Base-by-base conservation (phyloP, 2,329 filamentous ascomycete species). In the Beauveria caledonica region DNA sequence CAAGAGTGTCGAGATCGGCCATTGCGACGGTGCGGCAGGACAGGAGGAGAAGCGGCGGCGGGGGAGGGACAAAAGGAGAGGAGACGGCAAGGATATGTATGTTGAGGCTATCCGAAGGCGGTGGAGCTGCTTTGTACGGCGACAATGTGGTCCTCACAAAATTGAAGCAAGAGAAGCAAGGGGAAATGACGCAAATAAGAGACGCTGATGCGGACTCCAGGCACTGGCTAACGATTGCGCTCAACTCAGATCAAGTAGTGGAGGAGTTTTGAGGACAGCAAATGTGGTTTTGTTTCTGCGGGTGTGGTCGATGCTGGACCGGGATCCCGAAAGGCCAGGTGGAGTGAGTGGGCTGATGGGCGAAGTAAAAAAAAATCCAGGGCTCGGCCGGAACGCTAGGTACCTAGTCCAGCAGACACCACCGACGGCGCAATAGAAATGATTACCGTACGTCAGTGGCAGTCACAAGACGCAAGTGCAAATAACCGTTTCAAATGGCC, bases 1-100 rank as follows among this genome's bases (percentile, higher is more conserved):
- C 94, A 78, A 99, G 80, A 27, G 92, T 96, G 74, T 99, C 94
- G 72, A 99, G 86, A 82, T 96, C 89, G 67, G 93, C 91, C 94
- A 99, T 97, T 69, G 66, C 81, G 73, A 71, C 67, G 64, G 63
- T 40, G 23, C 23, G 56, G 23, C 33, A 13, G 48, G 11, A 50
- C 48, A 27, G 40, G 44, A 44, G 42, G 21, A 8, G 46, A 42
- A 42, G 50, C 50, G 59, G 33, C 40, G 50, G 29, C 40, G 49
- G 49, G 29, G 49, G 36, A 23, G 48, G 29, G 8, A 56, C n/a
- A 39, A 36, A 36, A 25, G 29, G 42, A 36, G 53, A n/a, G 29
- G 48, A n/a, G 56, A 59, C 36, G 48, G 10, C 23, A 33, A 50
- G 45, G 45, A 33, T 39, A 42, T 39, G 9, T 39, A 42, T 39